phyloP scores from a whole-genome alignment of 345 rosid species.

The Clausena lansium region DNA sequence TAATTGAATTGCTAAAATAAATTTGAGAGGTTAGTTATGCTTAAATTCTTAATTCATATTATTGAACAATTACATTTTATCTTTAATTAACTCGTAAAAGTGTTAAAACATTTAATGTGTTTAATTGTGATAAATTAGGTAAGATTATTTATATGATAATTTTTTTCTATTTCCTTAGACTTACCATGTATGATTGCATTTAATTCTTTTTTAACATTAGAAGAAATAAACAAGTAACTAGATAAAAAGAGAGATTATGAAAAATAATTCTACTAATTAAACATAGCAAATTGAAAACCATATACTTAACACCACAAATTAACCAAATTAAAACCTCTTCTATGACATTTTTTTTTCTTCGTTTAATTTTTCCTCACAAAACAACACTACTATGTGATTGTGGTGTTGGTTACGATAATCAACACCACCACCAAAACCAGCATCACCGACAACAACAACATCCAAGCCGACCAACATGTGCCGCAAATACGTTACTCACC shows the following conservation, averaged over 20 bases:
- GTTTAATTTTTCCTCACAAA: too few relatives aligned
- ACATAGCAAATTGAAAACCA: too few relatives aligned
- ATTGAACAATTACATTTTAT: neutral
- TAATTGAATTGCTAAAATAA: neutral
- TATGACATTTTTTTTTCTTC: slow-evolving; percentile 61
- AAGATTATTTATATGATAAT: neutral
- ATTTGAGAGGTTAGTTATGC: too few relatives aligned
- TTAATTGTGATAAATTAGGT: neutral
- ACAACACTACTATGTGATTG: neutral
- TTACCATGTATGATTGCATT: too few relatives aligned
- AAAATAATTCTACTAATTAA: neutral
- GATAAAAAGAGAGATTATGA: neutral
- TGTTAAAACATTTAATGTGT: neutral
- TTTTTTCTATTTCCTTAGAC: neutral
- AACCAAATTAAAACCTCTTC: too few relatives aligned
- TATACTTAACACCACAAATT: too few relatives aligned
- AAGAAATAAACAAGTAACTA: neutral
- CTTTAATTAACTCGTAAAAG: too few relatives aligned
- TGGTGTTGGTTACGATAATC: slow-evolving; percentile 15
- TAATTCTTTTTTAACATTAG: neutral
- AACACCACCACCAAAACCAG: neutral
- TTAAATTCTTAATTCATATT: too few relatives aligned
- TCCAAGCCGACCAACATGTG: slow-evolving; percentile 36
- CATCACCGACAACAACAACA: neutral
- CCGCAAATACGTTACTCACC: neutral